Evolutionary conservation across 192 early-diverging fungal genomes (phyloP), one percentile per base, ranked within the genome.

Genomic region (Gaertneriomyces semiglobifer): DNA sequence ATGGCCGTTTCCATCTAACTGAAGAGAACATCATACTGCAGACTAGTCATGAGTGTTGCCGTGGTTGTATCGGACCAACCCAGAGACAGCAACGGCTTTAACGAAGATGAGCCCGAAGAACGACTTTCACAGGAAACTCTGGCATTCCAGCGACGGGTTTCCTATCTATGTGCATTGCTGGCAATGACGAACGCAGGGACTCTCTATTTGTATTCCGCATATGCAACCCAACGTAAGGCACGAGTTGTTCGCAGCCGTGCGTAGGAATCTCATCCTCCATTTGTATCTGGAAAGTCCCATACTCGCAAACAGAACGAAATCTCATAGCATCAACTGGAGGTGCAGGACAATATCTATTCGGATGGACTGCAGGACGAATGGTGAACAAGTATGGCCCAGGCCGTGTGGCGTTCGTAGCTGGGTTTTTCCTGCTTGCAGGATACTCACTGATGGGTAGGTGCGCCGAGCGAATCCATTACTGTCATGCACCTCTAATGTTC

Each of bases 151-250:
- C 25, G 25, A 33, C 25, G 25, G 25, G 25, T 33, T 33, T 33
- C 25, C 25, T 33, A 33, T 33, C 25, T 33, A 33, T 33, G 25
- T 33, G 25, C 25, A 33, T 51, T n/a, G 20, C 10, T 67, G 10
- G 33, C 11, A n/a, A 19, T 51, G 73, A 42, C 65, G 8, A 63
- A 65, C 55, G 81, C 79, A 39, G 88, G 88, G 39, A 88, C 88
- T 5, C 78, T 86, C 6, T 90, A 87, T 66, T 68, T 88, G 16
- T 90, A 87, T 66, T 76, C 81, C 19, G 80, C 81, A 8, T 90
- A 88, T 66, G 77, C 83, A 6, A 67, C 70, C 16, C 53, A 38
- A 11, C 58, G 64, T 65, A 33, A 18, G 11, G 64, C 42, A 54
- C 54, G 40, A 57, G 11, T 20, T 6, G 62, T 40, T n/a, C 16